Percentiles rank a stretch among this genome's conserved stretches.
phyloP scores from a whole-genome alignment of 148 eudicot species.

The Beta vulgaris region DNA sequence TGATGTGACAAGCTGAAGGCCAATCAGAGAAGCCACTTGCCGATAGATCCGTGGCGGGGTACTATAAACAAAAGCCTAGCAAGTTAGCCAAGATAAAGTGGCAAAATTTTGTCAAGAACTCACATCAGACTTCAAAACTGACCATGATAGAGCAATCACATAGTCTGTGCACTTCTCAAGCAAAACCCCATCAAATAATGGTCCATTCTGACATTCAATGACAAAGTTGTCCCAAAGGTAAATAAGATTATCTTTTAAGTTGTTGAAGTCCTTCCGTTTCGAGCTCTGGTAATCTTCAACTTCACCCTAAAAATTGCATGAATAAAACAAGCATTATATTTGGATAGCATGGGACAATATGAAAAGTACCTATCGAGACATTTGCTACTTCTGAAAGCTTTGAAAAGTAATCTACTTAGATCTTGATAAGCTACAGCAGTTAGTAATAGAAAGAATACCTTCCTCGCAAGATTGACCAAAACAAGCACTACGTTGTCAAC shows the following conservation, averaged over 20 bases:
- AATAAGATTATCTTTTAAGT: constrained; percentile 77
- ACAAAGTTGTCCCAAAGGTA: constrained; percentile 87
- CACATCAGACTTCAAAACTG: constrained; percentile 18
- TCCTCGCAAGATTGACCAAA: constrained; percentile 77
- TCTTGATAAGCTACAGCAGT: background rate
- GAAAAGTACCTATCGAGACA: background rate
- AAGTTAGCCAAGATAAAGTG: constrained; percentile 23
- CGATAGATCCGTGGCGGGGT: constrained; percentile 96
- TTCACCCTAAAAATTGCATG: constrained; percentile 56
- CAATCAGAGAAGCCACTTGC: constrained; percentile 82
- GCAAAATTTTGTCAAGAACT: constrained; percentile 13
- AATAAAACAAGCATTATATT: constrained; percentile 24
- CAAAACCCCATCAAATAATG: constrained; percentile 75
- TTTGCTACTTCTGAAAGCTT: background rate
- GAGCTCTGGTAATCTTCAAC: constrained; percentile 90
- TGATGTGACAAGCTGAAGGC: constrained; percentile 94
- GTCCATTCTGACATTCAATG: constrained; percentile 84
- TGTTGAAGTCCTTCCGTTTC: constrained; percentile 79
- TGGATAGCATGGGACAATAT: constrained; percentile 4
- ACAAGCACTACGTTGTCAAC: constrained; percentile 90
- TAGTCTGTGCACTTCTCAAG: constrained; percentile 91
- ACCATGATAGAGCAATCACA: constrained; percentile 97
- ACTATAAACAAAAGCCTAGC: constrained; percentile 40
- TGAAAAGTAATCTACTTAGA: background rate
- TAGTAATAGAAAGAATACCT: constrained; percentile 43